A percentile compares a stretch with the other conserved stretches of the same genome.
phyloP scores from a whole-genome alignment of 306 rosid species.

The Aeschynomene evenia region DNA sequence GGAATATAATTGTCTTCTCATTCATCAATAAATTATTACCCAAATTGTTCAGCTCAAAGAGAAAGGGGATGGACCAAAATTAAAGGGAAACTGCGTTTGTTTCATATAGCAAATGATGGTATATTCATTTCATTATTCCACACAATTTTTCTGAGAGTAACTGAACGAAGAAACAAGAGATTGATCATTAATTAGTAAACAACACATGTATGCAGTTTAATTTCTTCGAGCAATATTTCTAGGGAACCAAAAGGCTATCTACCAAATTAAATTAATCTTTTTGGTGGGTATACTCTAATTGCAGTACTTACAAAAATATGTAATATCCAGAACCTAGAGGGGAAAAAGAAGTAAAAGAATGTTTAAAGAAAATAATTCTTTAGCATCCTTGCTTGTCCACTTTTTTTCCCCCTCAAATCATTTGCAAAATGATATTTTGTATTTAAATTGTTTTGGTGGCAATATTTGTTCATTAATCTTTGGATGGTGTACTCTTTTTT shows the following conservation, averaged over 20 bases:
- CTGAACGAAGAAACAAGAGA: slow-evolving; percentile 26
- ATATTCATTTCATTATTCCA: slow-evolving; percentile 24
- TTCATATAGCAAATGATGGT: slow-evolving; percentile 26
- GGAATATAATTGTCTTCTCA: slow-evolving; percentile 29
- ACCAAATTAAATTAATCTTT: neutral
- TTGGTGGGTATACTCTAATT: neutral
- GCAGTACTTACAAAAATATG: neutral
- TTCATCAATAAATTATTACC: slow-evolving; percentile 32
- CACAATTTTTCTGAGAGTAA: slow-evolving; percentile 17
- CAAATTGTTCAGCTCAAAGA: slow-evolving; percentile 17
- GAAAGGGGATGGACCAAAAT: slow-evolving; percentile 14
- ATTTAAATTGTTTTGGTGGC: no score
- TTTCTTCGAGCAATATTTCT: slow-evolving; percentile 1
- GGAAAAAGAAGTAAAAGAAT: no score
- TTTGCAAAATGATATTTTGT: no score
- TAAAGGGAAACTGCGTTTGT: slow-evolving; percentile 1
- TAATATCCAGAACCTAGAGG: neutral
- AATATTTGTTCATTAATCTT: no score
- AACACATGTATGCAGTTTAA: neutral
- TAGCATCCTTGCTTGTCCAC: no score
- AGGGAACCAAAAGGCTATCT: slow-evolving; percentile 9
- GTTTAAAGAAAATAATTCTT: no score
- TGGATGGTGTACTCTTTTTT: no score
- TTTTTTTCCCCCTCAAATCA: no score
- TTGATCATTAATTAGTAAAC: slow-evolving; percentile 22